Evolutionary conservation across 2,329 filamentous ascomycete species (phyloP).

Genomic region (Sarocladium kiliense): DNA sequence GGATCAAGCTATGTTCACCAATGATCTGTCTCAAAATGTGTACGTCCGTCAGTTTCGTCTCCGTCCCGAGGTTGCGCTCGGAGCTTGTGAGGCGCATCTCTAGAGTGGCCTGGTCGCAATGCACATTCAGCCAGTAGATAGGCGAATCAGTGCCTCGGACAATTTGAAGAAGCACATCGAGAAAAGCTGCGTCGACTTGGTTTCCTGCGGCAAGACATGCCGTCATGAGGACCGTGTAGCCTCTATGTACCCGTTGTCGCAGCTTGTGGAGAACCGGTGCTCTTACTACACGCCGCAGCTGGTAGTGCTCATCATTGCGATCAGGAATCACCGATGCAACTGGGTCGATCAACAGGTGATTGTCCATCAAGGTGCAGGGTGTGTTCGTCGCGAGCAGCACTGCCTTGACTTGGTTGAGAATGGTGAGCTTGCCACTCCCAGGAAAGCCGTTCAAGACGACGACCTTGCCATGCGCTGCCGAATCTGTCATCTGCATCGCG

Average conservation of each 20-base stretch:
- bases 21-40: background rate
- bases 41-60: slow-evolving; percentile 12
- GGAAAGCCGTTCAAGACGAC: slow-evolving; percentile 18
- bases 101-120: slow-evolving; percentile 8
- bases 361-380: slow-evolving; percentile 15
- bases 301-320: slow-evolving; percentile 15
- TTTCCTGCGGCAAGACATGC: slow-evolving; percentile 13
- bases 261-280: slow-evolving; percentile 14
- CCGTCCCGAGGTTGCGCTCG: slow-evolving; percentile 6
- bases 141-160: background rate
- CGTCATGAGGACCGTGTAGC: slow-evolving; percentile 14
- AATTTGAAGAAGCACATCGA: slow-evolving; percentile 15
- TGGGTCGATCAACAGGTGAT: slow-evolving; percentile 18
- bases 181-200: slow-evolving; percentile 9
- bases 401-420: slow-evolving; percentile 13
- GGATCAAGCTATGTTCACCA: background rate
- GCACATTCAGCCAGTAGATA: slow-evolving; percentile 14
- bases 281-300: slow-evolving; percentile 14
- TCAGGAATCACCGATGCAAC: slow-evolving; percentile 12
- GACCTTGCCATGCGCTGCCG: background rate
- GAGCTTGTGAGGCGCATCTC: slow-evolving; percentile 10
- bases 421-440: slow-evolving; percentile 17
- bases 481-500: no score
- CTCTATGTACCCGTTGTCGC: slow-evolving; percentile 10
- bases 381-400: slow-evolving; percentile 8